Percentiles rank a stretch among this genome's conserved stretches.
phyloP scores from a whole-genome alignment of 2,329 filamentous ascomycete genomes.

The Talaromyces sp. region DNA sequence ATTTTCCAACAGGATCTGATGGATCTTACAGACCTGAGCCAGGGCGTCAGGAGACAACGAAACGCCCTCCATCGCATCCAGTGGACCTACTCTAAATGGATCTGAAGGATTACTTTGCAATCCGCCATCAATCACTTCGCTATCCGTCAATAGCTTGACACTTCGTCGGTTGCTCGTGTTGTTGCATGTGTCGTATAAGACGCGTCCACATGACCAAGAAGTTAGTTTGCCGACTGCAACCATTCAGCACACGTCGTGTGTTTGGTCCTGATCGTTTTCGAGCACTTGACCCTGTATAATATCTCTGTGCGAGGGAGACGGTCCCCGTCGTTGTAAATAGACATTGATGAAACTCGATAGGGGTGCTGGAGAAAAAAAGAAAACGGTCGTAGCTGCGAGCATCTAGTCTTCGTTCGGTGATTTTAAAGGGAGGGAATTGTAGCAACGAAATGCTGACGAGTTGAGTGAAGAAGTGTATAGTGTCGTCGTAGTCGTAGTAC shows the following conservation, averaged over 20 bases:
- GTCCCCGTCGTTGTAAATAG: no score
- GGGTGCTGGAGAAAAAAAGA: not conserved
- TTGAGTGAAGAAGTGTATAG: not conserved
- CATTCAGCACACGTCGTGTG: not conserved
- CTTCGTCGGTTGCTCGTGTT: not conserved
- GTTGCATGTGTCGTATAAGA: not conserved
- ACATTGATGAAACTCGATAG: no score
- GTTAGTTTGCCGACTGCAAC: not conserved
- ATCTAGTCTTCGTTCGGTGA: not conserved
- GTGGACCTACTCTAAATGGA: constrained; percentile 85
- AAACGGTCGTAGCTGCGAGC: not conserved
- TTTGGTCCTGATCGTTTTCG: not conserved
- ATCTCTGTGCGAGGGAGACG: no score
- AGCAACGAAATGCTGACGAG: not conserved
- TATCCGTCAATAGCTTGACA: not conserved
- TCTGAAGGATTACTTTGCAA: constrained; percentile 30
- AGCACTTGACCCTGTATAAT: not conserved
- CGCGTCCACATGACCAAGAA: not conserved
- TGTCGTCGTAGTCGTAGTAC: not conserved
- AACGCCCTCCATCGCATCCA: constrained; percentile 77
- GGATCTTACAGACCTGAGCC: constrained; percentile 76
- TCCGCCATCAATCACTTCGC: not conserved
- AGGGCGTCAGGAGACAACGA: constrained; percentile 72
- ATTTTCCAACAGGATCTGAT: constrained; percentile 88
- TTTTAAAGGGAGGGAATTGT: not conserved